Conservation (phyloP, 805 yeast species). For the Kluyveromyces wickerhamii region DNA sequence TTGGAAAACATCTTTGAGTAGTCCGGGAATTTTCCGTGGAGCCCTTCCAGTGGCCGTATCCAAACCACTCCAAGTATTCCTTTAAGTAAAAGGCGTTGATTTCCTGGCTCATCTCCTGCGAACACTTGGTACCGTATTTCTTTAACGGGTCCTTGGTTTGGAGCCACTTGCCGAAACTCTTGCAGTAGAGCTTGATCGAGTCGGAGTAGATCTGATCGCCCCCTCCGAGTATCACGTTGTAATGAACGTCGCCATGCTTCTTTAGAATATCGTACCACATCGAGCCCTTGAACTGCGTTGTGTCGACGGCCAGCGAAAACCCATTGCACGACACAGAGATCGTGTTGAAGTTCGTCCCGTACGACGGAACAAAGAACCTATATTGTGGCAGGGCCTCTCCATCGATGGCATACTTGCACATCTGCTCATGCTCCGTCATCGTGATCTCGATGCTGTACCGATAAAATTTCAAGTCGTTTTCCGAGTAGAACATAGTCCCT, state of each 20-base stretch:
- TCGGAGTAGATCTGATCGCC: conserved; percentile 95
- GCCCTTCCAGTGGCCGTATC: conserved; percentile 81
- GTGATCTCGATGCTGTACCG: conserved; percentile 51
- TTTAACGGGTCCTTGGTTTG: conserved; percentile 41
- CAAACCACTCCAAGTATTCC: conserved; percentile 83
- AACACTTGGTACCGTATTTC: conserved; percentile 38
- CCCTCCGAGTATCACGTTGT: conserved; percentile 95
- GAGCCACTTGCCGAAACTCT: conserved; percentile 54
- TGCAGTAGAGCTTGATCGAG: conserved; percentile 54
- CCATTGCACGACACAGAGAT: conserved; percentile 89
- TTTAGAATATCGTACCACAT: conserved; percentile 81
- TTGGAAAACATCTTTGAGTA: conserved; percentile 58
- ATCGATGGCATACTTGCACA: conserved; percentile 55
- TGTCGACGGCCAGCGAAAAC: conserved; percentile 66
- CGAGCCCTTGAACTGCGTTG: conserved; percentile 59
- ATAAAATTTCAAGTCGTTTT: conserved; percentile 49
- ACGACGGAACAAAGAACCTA: conserved; percentile 64
- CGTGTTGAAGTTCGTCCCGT: conserved; percentile 63
- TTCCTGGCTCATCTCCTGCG: conserved; percentile 43
- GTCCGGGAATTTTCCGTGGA: conserved; percentile 46
- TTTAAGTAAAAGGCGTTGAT: conserved; percentile 59
- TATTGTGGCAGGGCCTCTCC: conserved; percentile 35
- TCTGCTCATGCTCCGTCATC: conserved; percentile 46
- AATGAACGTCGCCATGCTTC: conserved; percentile 54
- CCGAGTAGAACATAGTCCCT: conserved; percentile 37